phyloP scores from a whole-genome alignment of 108 stramenopile genomes.

The Pseudonitzschia delicatissima region DNA sequence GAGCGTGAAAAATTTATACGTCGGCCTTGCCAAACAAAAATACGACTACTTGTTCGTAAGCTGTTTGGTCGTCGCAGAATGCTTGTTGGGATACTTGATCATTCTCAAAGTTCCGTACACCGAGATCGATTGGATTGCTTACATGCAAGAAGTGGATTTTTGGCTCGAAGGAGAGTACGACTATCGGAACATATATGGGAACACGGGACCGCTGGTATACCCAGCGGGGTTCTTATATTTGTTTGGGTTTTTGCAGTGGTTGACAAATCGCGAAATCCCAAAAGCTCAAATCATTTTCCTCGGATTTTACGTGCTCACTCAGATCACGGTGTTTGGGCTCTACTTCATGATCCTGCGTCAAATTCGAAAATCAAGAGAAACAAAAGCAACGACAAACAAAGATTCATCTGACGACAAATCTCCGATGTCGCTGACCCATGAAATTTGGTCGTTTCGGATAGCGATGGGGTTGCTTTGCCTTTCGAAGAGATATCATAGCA shows the following conservation, averaged over 20 bases:
- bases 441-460: conserved; percentile 68
- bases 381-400: background rate
- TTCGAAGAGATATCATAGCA: conserved; percentile 92
- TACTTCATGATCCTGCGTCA: conserved; percentile 54
- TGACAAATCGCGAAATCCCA: conserved; percentile 69
- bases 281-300: conserved; percentile 84
- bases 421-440: conserved; percentile 21
- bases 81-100: conserved; percentile 55
- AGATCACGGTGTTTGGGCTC: conserved; percentile 62
- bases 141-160: conserved; percentile 94
- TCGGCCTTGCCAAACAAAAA: conserved; percentile 28
- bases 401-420: conserved; percentile 3
- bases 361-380: conserved; percentile 15
- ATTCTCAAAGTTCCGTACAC: conserved; percentile 85
- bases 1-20: conserved; percentile 25
- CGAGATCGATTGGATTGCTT: conserved; percentile 98
- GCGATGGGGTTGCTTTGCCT: conserved; percentile 73
- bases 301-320: conserved; percentile 68
- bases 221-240: conserved; percentile 96
- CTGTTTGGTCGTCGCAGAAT: conserved; percentile 47
- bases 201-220: conserved; percentile 96
- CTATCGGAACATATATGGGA: conserved; percentile 87
- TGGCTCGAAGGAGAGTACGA: conserved; percentile 79
- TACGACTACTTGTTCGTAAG: conserved; percentile 46
- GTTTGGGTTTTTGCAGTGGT: conserved; percentile 64